Evolutionary conservation across 805 yeast species (phyloP), one percentile per base, ranked within the genome.

Genomic region (Yamadazyma ubonensis): DNA sequence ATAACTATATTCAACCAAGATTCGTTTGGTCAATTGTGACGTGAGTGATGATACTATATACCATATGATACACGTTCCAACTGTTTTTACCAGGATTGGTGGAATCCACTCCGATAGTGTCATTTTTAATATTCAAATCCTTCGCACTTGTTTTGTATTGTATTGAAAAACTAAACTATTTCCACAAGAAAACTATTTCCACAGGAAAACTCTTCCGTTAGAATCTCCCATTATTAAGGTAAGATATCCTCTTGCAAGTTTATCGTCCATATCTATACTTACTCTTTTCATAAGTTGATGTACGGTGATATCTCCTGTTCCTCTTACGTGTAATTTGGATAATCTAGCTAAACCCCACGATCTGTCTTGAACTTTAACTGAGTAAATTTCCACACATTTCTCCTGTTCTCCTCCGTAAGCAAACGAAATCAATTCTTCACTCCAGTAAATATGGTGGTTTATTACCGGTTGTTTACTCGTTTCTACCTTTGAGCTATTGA

Each of bases 41-140:
- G 86, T 83, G 2, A 78, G 51, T 2, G 86, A 75, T 9, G 86
- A 80, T 8, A 78, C 70, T 14, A 67, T 50, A 50, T 82, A 83
- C 88, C 88, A 83, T 27, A 69, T 45, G 12, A 77, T 48, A 53
- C 86, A 81, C 15, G 73, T 51, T 2, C 63, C 41, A 1, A 72
- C 51, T 6, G 71, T 68, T 43, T 61, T 58, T 26, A 63, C 37
- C 43, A 71, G 63, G 27, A 67, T 49, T 9, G 63, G 69, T 9
- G 71, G 69, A 5, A 53, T 12, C 42, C 37, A 39, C 40, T 23
- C 35, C 20, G 26, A 12, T n/a, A 37, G 16, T 29, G 8, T 14
- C 35, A 37, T 36, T n/a, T n/a, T n/a, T n/a, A n/a, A n/a, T n/a
- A n/a, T n/a, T n/a, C n/a, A n/a, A n/a, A n/a, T n/a, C n/a, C n/a